Base-by-base conservation (phyloP, 352 stramenopile species). In the Pythium aquatile region DNA sequence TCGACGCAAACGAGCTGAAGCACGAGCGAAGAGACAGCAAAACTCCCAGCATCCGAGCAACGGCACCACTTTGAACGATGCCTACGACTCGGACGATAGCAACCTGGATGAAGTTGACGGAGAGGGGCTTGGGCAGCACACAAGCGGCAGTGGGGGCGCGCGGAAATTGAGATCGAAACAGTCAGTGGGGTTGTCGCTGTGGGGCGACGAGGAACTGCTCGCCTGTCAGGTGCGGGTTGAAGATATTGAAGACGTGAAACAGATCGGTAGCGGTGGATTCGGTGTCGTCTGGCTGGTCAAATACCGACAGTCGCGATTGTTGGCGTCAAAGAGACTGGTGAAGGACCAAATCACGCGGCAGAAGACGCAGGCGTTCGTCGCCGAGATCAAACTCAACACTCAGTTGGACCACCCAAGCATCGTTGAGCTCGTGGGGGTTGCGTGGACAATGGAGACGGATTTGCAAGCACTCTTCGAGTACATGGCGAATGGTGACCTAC, bases 381-480 rank as follows among this genome's bases (percentile, higher is more conserved):
- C 72, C 5, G 80, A 90, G 65, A 86, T 90, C 55, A 83, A 86
- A 30, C 52, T 87, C 33, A 71, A 74, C 5, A 58, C 73, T 9
- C 74, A 74, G 33, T 61, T 90, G 26, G 68, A 81, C 46, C 80
- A 85, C 29, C 75, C 77, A 37, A 78, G 72, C 2, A 53, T 88
- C n/a, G 81, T 90, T 6, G 52, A 48, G 16, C 65, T 90, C 35
- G 47, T 90, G 20, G 81, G 78, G 14, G 79, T 81, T 28, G 72
- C 76, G 13, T 90, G 78, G 78, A 84, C 75, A 2, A 79, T 77
- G 37, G 70, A 83, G 44, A 47, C 51, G 26, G 78, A 88, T 54
- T 37, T 87, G 0, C 76, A 87, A 63, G 81, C 74, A 5, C 54
- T 91, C 13, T 87, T 85, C 52, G 79, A 90, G 65, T 90, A 85